Conservation (phyloP, 352 stramenopile species). For the Globisporangium paroecandrum region DNA sequence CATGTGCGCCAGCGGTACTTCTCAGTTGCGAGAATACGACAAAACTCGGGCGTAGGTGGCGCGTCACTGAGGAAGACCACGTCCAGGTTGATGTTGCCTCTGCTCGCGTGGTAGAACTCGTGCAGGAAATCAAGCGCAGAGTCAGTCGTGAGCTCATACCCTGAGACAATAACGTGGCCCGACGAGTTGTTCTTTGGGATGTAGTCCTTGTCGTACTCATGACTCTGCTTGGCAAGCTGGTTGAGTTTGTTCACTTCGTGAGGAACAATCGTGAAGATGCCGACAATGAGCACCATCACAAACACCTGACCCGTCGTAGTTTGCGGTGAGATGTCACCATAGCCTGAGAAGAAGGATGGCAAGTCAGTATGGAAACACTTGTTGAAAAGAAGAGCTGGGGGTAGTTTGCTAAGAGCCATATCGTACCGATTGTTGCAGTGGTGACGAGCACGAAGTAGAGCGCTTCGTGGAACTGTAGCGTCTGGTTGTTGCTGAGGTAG, state of each 20-base stretch:
- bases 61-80: slow-evolving; percentile 62
- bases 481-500: slow-evolving; percentile 30
- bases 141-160: slow-evolving; percentile 38
- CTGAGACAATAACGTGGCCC: slow-evolving; percentile 62
- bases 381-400: not conserved
- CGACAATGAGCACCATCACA: slow-evolving; percentile 65
- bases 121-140: slow-evolving; percentile 57
- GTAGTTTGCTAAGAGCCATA: not conserved
- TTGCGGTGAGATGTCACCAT: slow-evolving; percentile 58
- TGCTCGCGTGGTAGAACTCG: slow-evolving; percentile 69
- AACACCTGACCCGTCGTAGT: slow-evolving; percentile 59
- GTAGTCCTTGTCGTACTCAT: slow-evolving; percentile 59
- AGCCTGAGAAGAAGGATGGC: slow-evolving; percentile 27
- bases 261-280: slow-evolving; percentile 63
- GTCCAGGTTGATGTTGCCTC: slow-evolving; percentile 54
- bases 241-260: slow-evolving; percentile 62
- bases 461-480: slow-evolving; percentile 54
- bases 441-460: slow-evolving; percentile 78
- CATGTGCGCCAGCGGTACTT: slow-evolving; percentile 41
- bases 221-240: slow-evolving; percentile 49
- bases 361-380: not conserved
- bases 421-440: slow-evolving; percentile 62
- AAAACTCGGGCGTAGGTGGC: slow-evolving; percentile 32
- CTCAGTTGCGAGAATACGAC: slow-evolving; percentile 39
- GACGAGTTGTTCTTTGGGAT: slow-evolving; percentile 29